Evolutionary conservation across 2,329 filamentous ascomycete species (phyloP).

Genomic region (Ophiostoma australiae): DNA sequence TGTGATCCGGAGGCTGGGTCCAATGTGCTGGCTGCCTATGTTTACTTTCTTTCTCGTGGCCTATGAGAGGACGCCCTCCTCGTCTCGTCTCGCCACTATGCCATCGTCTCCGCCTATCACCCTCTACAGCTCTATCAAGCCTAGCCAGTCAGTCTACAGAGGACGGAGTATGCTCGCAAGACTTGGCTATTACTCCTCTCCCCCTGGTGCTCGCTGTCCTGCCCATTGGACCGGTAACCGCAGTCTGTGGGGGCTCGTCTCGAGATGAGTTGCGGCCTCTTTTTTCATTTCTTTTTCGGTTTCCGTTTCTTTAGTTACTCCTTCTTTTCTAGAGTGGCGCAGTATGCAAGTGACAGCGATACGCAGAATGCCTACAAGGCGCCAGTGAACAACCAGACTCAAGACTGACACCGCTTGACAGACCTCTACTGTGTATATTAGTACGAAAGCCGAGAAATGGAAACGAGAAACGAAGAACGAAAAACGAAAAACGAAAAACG

Average conservation of each 20-base stretch:
- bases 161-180: too few species aligned
- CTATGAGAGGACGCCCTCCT: background rate
- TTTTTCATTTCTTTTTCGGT: background rate
- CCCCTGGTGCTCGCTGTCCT: constrained; percentile 1
- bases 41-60: background rate
- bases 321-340: background rate
- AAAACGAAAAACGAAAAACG: background rate
- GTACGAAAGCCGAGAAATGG: background rate
- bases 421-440: too few species aligned
- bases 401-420: too few species aligned
- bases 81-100: background rate
- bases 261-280: constrained; percentile 6
- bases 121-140: background rate
- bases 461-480: too few species aligned
- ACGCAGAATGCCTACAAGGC: too few species aligned
- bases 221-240: constrained; percentile 18
- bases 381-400: too few species aligned
- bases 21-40: background rate
- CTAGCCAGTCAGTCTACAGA: too few species aligned
- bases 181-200: background rate
- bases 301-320: background rate
- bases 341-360: background rate
- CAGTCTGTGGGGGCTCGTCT: constrained; percentile 2
- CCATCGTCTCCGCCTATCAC: background rate
- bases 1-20: background rate